Percentiles rank a stretch among this genome's conserved stretches.
Evolutionary conservation across 495 filamentous ascomycete genomes (phyloP).

Genomic region (Pseudevernia furfuracea): DNA sequence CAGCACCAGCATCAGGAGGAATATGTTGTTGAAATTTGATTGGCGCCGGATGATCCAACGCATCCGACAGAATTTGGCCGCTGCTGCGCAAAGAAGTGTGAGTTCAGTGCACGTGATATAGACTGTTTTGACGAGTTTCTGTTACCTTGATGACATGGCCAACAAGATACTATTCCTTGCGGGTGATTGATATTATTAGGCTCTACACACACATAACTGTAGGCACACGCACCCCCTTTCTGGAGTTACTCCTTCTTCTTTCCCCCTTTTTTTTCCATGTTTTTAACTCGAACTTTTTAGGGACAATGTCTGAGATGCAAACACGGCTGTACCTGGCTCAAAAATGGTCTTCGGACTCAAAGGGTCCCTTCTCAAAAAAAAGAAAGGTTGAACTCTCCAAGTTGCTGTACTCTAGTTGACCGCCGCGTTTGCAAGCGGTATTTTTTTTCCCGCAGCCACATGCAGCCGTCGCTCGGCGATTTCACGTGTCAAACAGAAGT

Average conservation of each 20-base stretch:
- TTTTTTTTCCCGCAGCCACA: conserved; percentile 51
- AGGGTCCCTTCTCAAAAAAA: background rate
- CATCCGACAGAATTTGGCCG: conserved; percentile 89
- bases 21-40: conserved; percentile 83
- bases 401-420: too few relatives aligned
- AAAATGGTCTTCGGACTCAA: background rate
- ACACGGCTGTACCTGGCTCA: too few relatives aligned
- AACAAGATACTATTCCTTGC: conserved; percentile 60
- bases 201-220: conserved; percentile 63
- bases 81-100: conserved; percentile 67
- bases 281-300: too few relatives aligned
- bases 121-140: background rate
- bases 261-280: too few relatives aligned
- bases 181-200: conserved; percentile 70
- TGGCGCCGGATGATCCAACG: conserved; percentile 68
- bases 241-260: too few relatives aligned
- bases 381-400: background rate
- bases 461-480: conserved; percentile 39
- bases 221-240: too few relatives aligned
- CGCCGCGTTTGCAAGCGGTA: conserved; percentile 57
- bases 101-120: conserved; percentile 23
- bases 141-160: too few relatives aligned
- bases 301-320: too few relatives aligned
- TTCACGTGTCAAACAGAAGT: conserved; percentile 49
- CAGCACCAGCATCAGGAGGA: conserved; percentile 66